Percentiles rank a stretch among this genome's conserved stretches.
Evolutionary conservation across 164 flowering plant genomes (phyloP).

Genomic region (Vitis labrusca): DNA sequence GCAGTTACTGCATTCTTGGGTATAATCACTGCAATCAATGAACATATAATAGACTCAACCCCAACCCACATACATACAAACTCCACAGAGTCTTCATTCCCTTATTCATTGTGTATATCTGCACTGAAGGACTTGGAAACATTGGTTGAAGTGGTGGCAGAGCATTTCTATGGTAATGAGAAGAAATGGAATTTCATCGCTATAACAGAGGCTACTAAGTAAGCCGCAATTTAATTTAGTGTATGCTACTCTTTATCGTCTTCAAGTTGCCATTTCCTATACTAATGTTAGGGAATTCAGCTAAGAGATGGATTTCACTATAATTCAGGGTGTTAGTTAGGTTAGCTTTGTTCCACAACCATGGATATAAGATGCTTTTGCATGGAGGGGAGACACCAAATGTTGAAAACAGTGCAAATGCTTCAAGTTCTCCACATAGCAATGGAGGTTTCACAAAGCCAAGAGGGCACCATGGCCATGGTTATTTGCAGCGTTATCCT

Average conservation of each 20-base stretch:
- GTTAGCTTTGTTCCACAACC: conserved; percentile 65
- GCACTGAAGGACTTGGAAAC: conserved; percentile 85
- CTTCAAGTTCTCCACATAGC: conserved; percentile 27
- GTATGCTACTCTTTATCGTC: not conserved
- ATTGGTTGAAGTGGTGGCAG: conserved; percentile 85
- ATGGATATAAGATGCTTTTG: conserved; percentile 91
- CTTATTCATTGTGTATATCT: conserved; percentile 78
- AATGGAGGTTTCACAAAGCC: conserved; percentile 26
- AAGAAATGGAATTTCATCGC: conserved; percentile 93
- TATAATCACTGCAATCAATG: conserved; percentile 73
- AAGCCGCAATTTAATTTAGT: conserved; percentile 24
- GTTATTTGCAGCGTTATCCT: conserved; percentile 23
- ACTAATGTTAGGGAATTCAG: not conserved
- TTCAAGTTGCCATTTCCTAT: not conserved
- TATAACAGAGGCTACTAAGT: conserved; percentile 78
- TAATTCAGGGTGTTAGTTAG: conserved; percentile 68
- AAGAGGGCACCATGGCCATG: conserved; percentile 32
- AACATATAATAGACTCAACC: conserved; percentile 75
- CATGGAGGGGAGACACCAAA: conserved; percentile 79
- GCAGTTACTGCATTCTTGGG: conserved; percentile 85
- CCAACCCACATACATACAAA: conserved; percentile 39
- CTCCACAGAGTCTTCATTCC: conserved; percentile 45
- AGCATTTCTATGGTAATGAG: conserved; percentile 76
- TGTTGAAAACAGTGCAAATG: conserved; percentile 25
- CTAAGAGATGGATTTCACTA: conserved; percentile 5